These are phyloP conservation scores for Lipomyces anomalus DNA, from an alignment of 805 yeast genomes.

Conservation along the genomic window DNA sequence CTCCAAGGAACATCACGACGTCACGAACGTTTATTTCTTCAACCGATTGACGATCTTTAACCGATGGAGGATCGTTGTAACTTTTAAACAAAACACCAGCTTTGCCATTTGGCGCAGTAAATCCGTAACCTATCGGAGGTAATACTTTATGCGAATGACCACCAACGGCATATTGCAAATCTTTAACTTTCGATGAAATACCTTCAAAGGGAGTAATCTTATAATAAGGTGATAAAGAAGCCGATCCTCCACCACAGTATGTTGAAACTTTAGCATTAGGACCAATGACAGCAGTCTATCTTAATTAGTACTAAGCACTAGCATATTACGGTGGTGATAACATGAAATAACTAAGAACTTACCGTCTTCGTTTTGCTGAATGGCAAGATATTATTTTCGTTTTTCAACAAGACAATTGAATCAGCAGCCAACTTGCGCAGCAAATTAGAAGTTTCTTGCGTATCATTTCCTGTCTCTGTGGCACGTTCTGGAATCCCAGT, in stretches of 20 bases:
- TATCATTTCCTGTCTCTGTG: slow-evolving; percentile 24
- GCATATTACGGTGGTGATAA: no score
- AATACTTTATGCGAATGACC: slow-evolving; percentile 3
- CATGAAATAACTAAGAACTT: no score
- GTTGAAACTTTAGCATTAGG: slow-evolving; percentile 33
- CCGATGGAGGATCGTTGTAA: slow-evolving; percentile 1
- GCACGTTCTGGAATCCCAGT: slow-evolving; percentile 41
- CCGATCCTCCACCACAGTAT: slow-evolving; percentile 20
- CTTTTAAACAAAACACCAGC: not conserved
- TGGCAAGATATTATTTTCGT: slow-evolving; percentile 46
- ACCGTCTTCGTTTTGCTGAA: slow-evolving; percentile 36
- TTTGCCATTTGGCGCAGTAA: not conserved
- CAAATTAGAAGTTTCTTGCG: slow-evolving; percentile 42
- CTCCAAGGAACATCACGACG: slow-evolving; percentile 7
- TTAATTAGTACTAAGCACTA: no score
- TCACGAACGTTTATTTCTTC: slow-evolving; percentile 3
- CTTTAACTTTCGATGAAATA: slow-evolving; percentile 6
- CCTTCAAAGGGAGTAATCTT: slow-evolving; percentile 19
- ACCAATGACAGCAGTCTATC: slow-evolving; percentile 59
- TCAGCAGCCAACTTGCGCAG: slow-evolving; percentile 47
- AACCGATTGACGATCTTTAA: slow-evolving; percentile 1
- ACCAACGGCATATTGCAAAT: slow-evolving; percentile 6
- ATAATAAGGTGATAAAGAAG: slow-evolving; percentile 11
- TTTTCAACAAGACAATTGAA: slow-evolving; percentile 52
- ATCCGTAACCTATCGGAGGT: slow-evolving; percentile 5